phyloP scores from a whole-genome alignment of 805 yeast genomes.

The Maudiozyma bulderi region DNA sequence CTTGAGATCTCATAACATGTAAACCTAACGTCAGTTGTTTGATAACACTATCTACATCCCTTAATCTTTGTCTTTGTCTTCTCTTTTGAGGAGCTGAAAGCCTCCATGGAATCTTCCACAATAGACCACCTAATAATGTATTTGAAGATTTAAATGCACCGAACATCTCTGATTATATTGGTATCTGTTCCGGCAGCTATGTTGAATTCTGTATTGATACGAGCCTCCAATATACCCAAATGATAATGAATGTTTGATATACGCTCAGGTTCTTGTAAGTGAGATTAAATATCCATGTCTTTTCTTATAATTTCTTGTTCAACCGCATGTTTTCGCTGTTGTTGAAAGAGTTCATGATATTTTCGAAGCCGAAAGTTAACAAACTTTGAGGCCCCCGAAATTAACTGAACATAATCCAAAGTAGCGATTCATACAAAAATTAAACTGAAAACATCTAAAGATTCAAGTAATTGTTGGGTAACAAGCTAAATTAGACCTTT shows the following conservation, averaged over 20 bases:
- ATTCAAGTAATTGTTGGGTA: too few species aligned
- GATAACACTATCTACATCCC: constrained; percentile 69
- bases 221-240: too few species aligned
- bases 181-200: too few species aligned
- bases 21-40: constrained; percentile 31
- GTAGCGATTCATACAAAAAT: too few species aligned
- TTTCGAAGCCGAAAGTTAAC: background rate
- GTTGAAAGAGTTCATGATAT: too few species aligned
- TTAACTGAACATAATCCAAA: background rate
- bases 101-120: constrained; percentile 65
- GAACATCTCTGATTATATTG: constrained; percentile 14
- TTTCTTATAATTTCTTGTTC: too few species aligned
- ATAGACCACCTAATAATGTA: constrained; percentile 23
- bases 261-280: too few species aligned
- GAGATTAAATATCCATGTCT: too few species aligned
- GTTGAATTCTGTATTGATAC: background rate
- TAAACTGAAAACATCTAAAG: too few species aligned
- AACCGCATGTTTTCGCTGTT: too few species aligned
- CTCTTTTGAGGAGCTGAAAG: constrained; percentile 72
- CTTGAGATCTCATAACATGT: constrained; percentile 19
- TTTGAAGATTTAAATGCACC: constrained; percentile 26
- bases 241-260: too few species aligned
- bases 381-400: background rate
- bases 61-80: constrained; percentile 77
- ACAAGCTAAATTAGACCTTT: too few species aligned